Evolutionary conservation across 441 rosid species (phyloP), one percentile per base, ranked within the genome.

Genomic region (Omphalea diandra): DNA sequence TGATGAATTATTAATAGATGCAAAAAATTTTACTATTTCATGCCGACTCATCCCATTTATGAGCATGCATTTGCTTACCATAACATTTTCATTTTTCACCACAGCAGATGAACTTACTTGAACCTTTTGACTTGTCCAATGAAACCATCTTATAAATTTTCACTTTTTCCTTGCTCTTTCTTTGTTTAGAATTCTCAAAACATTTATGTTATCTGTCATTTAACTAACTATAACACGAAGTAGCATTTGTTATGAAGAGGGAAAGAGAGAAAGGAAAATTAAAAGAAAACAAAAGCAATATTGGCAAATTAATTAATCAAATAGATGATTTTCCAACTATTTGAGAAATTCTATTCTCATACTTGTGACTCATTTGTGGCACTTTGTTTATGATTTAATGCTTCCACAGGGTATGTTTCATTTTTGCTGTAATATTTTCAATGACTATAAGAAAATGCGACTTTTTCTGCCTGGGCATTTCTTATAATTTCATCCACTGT

Each of bases 1-100:
- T 68, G 63, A 56, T 65, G 58, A 59, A 15, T 64, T 77, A 57
- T 24, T 27, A 58, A 36, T 35, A 3, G 29, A 72, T 12, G 64
- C 35, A 36, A 20, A 17, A 5, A 53, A 41, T 49, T 46, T 40
- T 36, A 46, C 54, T 44, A 22, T 57, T 58, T 59, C 62, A 17
- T 58, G 68, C 46, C 15, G 65, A 47, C 36, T 44, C 32, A 31
- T 40, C 29, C 8, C 17, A 26, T 32, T 58, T 32, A 20, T 41
- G 35, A 53, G 35, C 52, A 20, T 47, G 2, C 3, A 17, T 20
- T 33, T 52, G 60, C 41, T 33, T 40, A 1, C 57, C 12, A 47
- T 9, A 40, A 22, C 57, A 55, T 50, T 22, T 63, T 63, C 57
- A 55, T 50, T 22, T 63, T 63, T 56, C 46, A 50, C 32, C 4